Evolutionary conservation across 495 filamentous ascomycete species (phyloP).

Genomic region (Gamarada debralockiae): DNA sequence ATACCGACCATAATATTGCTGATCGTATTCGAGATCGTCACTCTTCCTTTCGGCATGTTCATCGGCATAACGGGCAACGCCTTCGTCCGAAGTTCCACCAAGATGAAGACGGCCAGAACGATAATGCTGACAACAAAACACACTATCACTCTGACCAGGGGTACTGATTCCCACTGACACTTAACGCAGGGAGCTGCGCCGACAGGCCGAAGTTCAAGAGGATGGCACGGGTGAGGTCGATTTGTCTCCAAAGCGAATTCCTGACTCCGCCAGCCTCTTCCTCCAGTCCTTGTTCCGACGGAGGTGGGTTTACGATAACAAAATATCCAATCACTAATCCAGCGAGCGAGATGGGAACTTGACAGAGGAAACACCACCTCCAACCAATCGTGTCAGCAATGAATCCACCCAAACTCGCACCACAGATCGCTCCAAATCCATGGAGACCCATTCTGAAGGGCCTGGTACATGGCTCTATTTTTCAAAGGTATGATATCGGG

Average conservation of each 20-base stretch:
- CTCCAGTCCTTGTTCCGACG: conserved; percentile 21
- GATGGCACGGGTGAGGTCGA: conserved; percentile 52
- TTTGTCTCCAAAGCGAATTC: conserved; percentile 45
- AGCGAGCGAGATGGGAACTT: conserved; percentile 47
- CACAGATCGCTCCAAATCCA: conserved; percentile 50
- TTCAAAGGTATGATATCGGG: conserved; percentile 62
- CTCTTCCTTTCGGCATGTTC: conserved; percentile 47
- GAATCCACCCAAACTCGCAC: conserved; percentile 43
- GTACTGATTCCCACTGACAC: conserved; percentile 58
- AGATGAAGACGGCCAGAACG: conserved; percentile 46
- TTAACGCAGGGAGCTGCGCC: conserved; percentile 53
- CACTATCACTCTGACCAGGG: conserved; percentile 57
- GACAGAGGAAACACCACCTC: conserved; percentile 45
- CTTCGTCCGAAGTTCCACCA: conserved; percentile 51
- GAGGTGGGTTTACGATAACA: conserved; percentile 36
- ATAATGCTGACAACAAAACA: conserved; percentile 47
- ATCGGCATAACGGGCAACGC: conserved; percentile 61
- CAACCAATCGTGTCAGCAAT: conserved; percentile 47
- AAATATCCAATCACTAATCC: conserved; percentile 50
- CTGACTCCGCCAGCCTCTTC: conserved; percentile 21
- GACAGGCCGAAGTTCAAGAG: conserved; percentile 56
- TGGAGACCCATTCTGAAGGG: conserved; percentile 57
- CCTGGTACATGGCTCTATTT: conserved; percentile 63
- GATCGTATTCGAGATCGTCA: conserved; percentile 50
- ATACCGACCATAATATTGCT: conserved; percentile 59